phyloP scores from a whole-genome alignment of 2,329 filamentous ascomycete species.

The Allantophomopsis lycopodina region DNA sequence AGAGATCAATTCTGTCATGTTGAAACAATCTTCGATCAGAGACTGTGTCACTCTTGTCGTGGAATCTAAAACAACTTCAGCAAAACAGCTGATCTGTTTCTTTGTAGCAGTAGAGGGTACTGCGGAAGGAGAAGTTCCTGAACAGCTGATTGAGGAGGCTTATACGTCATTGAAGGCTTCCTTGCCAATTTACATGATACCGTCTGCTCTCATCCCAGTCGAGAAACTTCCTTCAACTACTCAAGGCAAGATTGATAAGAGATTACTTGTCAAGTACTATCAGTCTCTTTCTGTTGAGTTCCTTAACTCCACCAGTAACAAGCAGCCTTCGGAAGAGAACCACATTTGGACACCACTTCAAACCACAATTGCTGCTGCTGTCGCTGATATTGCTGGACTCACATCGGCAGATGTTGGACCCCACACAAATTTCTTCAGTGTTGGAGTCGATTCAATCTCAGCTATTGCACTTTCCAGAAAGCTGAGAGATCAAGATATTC shows the following conservation, averaged over 20 bases:
- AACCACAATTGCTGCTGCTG: slow-evolving; percentile 32
- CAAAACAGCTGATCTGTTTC: slow-evolving; percentile 52
- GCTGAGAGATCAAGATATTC: slow-evolving; percentile 29
- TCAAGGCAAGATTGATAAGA: slow-evolving; percentile 62
- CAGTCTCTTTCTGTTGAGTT: slow-evolving; percentile 26
- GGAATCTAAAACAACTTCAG: slow-evolving; percentile 19
- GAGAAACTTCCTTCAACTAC: slow-evolving; percentile 54
- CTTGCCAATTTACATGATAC: slow-evolving; percentile 69
- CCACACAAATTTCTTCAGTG: slow-evolving; percentile 60
- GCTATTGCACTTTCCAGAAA: slow-evolving; percentile 56
- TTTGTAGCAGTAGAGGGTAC: slow-evolving; percentile 35
- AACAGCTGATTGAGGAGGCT: slow-evolving; percentile 1
- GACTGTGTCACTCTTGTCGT: slow-evolving; percentile 53
- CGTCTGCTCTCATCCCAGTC: slow-evolving; percentile 59
- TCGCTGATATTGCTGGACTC: slow-evolving; percentile 36
- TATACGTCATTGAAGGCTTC: slow-evolving; percentile 27
- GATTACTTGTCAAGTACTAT: slow-evolving; percentile 34
- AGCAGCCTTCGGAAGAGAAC: slow-evolving; percentile 3
- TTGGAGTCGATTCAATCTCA: slow-evolving; percentile 75
- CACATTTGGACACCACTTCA: slow-evolving; percentile 41
- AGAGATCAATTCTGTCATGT: slow-evolving; percentile 55
- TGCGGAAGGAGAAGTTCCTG: slow-evolving; percentile 2
- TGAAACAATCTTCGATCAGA: slow-evolving; percentile 33
- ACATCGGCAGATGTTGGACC: slow-evolving; percentile 33
- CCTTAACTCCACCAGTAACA: slow-evolving; percentile 23